Conservation (phyloP, 1,284 basidiomycete genomes). For the Cryptococcus deneoformans region DNA sequence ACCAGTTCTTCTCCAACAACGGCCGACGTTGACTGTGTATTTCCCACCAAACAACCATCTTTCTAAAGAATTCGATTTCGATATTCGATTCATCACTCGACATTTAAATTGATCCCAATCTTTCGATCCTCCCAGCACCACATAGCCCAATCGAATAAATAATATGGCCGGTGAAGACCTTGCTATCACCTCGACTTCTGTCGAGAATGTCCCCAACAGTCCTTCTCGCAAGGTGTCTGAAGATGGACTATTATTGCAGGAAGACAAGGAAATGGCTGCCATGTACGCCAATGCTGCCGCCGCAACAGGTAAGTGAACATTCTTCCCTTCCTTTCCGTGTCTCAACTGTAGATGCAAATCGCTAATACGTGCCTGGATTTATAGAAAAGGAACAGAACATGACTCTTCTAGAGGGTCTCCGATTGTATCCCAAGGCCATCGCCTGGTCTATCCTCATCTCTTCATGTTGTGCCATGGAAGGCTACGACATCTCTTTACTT, state of each 20-base stretch:
- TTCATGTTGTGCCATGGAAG: constrained; percentile 53
- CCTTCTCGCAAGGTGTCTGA: neutral
- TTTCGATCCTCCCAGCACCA: no score
- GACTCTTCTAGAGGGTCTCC: constrained; percentile 42
- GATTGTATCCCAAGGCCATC: constrained; percentile 52
- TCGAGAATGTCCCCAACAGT: neutral
- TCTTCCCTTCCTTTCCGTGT: no score
- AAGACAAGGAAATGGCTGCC: constrained; percentile 8
- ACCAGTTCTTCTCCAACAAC: no score
- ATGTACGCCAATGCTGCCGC: constrained; percentile 27
- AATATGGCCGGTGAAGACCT: no score
- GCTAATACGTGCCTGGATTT: neutral
- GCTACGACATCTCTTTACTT: constrained; percentile 45
- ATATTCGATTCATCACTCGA: no score
- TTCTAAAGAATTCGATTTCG: no score
- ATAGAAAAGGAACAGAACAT: constrained; percentile 47
- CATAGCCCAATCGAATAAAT: no score
- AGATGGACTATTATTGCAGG: neutral
- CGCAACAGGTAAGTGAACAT: constrained; percentile 19
- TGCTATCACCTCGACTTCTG: neutral
- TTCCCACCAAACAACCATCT: no score
- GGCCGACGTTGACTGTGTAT: no score
- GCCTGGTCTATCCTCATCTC: constrained; percentile 51
- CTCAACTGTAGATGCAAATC: neutral
- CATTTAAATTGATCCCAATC: no score